Base-by-base conservation (phyloP, 345 rosid species). In the Psidium friedrichsthalianum region DNA sequence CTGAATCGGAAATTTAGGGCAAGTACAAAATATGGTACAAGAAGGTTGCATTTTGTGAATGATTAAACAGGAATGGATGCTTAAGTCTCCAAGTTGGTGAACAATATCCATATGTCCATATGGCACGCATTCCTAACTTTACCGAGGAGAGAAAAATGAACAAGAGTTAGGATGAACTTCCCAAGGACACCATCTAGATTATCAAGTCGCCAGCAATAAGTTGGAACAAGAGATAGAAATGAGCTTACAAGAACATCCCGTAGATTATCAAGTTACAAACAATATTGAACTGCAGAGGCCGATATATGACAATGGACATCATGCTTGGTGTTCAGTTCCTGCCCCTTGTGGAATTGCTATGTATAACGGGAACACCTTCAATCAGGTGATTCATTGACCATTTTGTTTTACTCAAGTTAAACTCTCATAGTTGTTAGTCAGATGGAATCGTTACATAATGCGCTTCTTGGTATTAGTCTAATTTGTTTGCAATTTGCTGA, bases 321-420 rank as follows among this genome's bases (percentile, higher is more conserved):
- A 90, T 86, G 53, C 89, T 85, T 89, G 98, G 96, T 42, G 88
- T 58, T 74, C 93, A 22, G 87, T 87, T 51, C 86, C 90, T 87
- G 94, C 90, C 53, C 90, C 91, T 86, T 91, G 91, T 78, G 86
- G 91, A 52, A 86, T 90, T 87, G 86, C 94, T 52, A 88, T 94
- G 91, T 93, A 92, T 85, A 92, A 91, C 27, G 95, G 91, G 54
- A 90, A 88, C 88, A 87, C 93, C 76, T 93, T 92, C 91, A 91
- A 89, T 87, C 95, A 94, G 95, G 96, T 93, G 86, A 89, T 89
- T 83, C 56, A 74, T 44, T 64, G 58, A 21, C 36, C 10, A 6
- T 51, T 49, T 40, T 83, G 52, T 76, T 83, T 32, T 56, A 42
- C 49, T 49, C 55, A 25, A 80, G n/a, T 56, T 57, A 44, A 32